phyloP scores from a whole-genome alignment of 129 eudicot genomes.

The Escallonia rubra region DNA sequence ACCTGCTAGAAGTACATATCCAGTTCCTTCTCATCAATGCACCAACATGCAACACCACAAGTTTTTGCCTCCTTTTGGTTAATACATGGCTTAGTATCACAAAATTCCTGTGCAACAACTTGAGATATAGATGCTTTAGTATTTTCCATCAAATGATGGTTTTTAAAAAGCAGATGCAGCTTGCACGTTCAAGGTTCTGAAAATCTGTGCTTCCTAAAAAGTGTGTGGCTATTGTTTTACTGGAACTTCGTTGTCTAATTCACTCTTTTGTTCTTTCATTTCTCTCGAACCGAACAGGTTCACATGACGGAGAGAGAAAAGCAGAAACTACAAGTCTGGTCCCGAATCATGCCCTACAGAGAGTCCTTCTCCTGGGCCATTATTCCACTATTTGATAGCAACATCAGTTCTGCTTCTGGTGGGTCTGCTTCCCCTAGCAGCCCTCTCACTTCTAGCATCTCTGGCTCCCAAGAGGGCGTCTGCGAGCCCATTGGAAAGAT shows the following conservation, averaged over 20 bases:
- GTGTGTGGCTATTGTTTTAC: background rate
- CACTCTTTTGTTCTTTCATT: background rate
- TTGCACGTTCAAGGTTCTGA: too few species aligned
- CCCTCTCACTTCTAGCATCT: slow-evolving; percentile 67
- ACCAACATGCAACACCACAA: too few species aligned
- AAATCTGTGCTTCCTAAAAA: too few species aligned
- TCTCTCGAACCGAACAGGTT: slow-evolving; percentile 40
- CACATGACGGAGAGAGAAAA: slow-evolving; percentile 94
- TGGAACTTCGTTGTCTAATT: too few species aligned
- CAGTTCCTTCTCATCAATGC: too few species aligned
- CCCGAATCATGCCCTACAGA: slow-evolving; percentile 97
- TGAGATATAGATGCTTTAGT: too few species aligned
- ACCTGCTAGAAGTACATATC: too few species aligned
- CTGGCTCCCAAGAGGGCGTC: slow-evolving; percentile 60
- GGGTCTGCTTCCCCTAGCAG: slow-evolving; percentile 94
- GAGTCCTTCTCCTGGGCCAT: slow-evolving; percentile 97
- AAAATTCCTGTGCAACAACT: too few species aligned
- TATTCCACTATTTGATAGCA: slow-evolving; percentile 87
- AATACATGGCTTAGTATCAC: too few species aligned
- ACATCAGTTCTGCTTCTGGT: slow-evolving; percentile 60
- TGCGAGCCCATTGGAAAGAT: slow-evolving; percentile 70
- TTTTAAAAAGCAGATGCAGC: too few species aligned
- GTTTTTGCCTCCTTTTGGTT: too few species aligned
- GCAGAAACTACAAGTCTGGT: slow-evolving; percentile 98
- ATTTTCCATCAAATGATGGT: too few species aligned